Conservation (phyloP, 305 asterid genomes). For the Fraxinus ornus region DNA sequence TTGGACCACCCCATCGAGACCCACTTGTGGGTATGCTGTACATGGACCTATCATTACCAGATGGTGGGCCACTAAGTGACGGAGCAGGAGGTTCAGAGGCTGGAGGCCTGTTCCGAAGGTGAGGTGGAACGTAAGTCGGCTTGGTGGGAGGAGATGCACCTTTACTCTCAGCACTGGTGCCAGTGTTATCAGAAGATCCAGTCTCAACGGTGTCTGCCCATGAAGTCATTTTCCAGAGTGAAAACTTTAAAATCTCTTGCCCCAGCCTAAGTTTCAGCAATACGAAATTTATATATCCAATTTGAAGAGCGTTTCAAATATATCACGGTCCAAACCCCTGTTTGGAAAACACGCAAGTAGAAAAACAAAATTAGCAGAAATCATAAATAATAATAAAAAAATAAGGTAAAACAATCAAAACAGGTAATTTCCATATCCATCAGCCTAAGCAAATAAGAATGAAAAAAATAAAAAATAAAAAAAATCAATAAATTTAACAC, state of each 20-base stretch:
- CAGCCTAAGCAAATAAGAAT: not conserved
- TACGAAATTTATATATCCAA: conserved; percentile 16
- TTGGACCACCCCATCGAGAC: conserved; percentile 50
- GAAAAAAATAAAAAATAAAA: too few species aligned
- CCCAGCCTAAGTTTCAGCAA: not conserved
- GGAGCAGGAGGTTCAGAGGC: conserved; percentile 52
- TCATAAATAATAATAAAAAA: not conserved
- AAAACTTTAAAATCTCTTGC: conserved; percentile 8
- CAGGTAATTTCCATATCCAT: not conserved
- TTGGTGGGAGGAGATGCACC: conserved; percentile 47
- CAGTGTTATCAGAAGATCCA: conserved; percentile 44
- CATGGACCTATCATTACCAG: conserved; percentile 50
- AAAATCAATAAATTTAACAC: not conserved
- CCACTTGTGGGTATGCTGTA: conserved; percentile 47
- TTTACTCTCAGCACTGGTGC: conserved; percentile 39
- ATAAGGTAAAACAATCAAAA: not conserved
- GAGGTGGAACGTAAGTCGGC: conserved; percentile 76
- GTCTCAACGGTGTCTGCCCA: conserved; percentile 84
- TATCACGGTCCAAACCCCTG: conserved; percentile 3
- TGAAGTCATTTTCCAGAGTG: conserved; percentile 41
- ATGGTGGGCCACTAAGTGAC: conserved; percentile 45
- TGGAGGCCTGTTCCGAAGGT: conserved; percentile 60
- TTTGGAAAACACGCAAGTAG: not conserved
- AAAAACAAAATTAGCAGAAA: too few species aligned
- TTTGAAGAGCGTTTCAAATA: not conserved